Base-by-base conservation (phyloP, 148 eudicot species). In the Vaccinium myrtillus region DNA sequence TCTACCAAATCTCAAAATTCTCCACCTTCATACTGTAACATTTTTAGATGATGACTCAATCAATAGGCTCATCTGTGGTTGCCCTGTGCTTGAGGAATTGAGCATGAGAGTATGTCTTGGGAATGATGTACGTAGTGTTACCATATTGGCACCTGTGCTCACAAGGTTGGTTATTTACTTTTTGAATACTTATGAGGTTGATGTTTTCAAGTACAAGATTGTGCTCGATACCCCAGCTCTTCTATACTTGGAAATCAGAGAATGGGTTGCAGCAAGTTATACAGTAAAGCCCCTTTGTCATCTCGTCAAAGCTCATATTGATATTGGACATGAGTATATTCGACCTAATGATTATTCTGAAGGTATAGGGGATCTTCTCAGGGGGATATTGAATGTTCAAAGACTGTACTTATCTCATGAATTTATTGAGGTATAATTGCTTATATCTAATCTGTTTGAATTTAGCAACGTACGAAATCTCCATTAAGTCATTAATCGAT, bases 1-100 rank as follows among this genome's bases (percentile, higher is more conserved):
- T 71, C 83, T 84, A 8, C 81, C 75, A 11, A 84, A 23, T 21
- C 65, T 85, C 61, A 85, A 85, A 85, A 5, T 46, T 23, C 63
- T 85, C 32, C 83, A 71, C 43, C 55, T 85, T 43, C 2, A 16
- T 39, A 59, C 13, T 23, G 14, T 59, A 18, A 3, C 1, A 18
- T 59, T 19, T 59, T 7, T 18, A 59, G 65, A 59, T 19, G 23
- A 1, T 59, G 65, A 6, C 65, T 59, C 65, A 7, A 59, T 19
- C 67, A 6, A 59, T 10, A 21, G 67, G n/a, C 21, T 59, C 67
- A n/a, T 59, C 3, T 59, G 19, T 0, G 67, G 67, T 10, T 19
- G 25, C 11, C 67, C 25, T 2, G 11, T 59, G 25, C 67, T 59
- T 59, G 25, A 59, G 21, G 67, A 59, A 23, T 23, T 59, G 11